These are phyloP conservation scores for Xerocomellus intermedius DNA, from an alignment of 768 basidiomycete genomes.

Conservation along the genomic window DNA sequence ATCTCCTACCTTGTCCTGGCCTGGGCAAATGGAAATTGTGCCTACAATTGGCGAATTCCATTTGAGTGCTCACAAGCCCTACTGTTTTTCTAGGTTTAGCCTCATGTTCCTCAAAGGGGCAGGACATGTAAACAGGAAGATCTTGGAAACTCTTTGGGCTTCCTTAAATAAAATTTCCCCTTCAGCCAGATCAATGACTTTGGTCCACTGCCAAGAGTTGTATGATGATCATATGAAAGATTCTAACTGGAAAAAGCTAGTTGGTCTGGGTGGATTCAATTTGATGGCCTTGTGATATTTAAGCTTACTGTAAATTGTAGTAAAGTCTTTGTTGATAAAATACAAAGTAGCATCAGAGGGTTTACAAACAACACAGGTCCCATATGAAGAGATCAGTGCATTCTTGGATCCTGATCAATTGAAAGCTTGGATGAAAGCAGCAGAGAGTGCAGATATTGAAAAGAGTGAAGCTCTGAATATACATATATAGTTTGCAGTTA, in stretches of 20 bases:
- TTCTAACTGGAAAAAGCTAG: conserved; percentile 1
- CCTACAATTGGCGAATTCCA: conserved; percentile 31
- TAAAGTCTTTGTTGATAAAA: not conserved
- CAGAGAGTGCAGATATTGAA: not conserved
- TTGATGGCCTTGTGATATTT: no score
- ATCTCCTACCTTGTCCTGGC: not conserved
- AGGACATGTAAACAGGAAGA: conserved; percentile 32
- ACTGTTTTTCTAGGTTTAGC: conserved; percentile 26
- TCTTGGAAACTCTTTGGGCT: conserved; percentile 36
- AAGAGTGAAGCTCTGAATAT: not conserved
- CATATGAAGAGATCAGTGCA: not conserved
- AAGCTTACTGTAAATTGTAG: not conserved
- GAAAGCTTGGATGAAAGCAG: no score
- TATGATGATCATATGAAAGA: conserved; percentile 3
- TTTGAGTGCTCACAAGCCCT: conserved; percentile 27
- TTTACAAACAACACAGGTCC: not conserved
- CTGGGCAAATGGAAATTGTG: not conserved
- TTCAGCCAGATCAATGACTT: conserved; percentile 20
- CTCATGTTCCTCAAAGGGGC: conserved; percentile 20
- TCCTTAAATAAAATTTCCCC: conserved; percentile 27
- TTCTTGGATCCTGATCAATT: not conserved
- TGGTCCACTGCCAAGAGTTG: conserved; percentile 26
- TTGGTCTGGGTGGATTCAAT: not conserved
- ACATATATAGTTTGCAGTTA: not conserved
- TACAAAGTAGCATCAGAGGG: not conserved